phyloP scores from a whole-genome alignment of 495 filamentous ascomycete genomes.

The Hypoxylon intermedium region DNA sequence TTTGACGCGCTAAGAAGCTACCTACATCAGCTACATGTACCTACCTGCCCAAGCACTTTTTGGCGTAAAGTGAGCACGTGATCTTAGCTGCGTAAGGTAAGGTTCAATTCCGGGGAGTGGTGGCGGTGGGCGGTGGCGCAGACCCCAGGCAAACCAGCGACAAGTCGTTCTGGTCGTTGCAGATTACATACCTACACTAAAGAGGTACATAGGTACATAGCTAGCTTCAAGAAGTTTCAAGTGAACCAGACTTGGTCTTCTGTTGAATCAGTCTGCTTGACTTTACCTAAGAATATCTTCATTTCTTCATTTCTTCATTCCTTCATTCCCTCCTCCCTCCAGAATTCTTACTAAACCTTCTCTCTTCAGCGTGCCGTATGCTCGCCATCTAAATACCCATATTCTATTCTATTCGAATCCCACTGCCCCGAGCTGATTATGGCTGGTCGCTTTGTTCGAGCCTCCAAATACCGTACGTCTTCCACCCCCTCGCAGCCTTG shows the following conservation, averaged over 20 bases:
- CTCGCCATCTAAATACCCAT: background rate
- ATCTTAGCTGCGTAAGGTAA: too few relatives aligned
- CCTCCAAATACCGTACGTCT: constrained; percentile 95
- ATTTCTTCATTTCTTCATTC: constrained; percentile 7
- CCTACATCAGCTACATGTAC: background rate
- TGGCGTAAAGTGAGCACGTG: constrained; percentile 2
- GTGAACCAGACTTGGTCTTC: background rate
- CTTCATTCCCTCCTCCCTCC: constrained; percentile 25
- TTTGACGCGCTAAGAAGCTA: constrained; percentile 26
- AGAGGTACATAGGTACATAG: too few relatives aligned
- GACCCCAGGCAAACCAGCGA: too few relatives aligned
- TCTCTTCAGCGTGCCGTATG: constrained; percentile 7
- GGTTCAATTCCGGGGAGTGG: too few relatives aligned
- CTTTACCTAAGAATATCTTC: constrained; percentile 24
- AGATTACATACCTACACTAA: too few relatives aligned
- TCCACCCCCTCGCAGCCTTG: constrained; percentile 35
- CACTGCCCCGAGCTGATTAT: constrained; percentile 56
- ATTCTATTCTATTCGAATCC: constrained; percentile 11
- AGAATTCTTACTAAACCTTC: constrained; percentile 8
- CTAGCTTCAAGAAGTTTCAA: background rate
- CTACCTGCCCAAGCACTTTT: background rate
- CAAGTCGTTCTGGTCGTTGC: too few relatives aligned
- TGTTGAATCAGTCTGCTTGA: background rate
- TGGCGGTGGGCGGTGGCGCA: background rate
- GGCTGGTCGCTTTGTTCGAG: constrained; percentile 96